A percentile compares a stretch with the other conserved stretches of the same genome.
Conservation (phyloP, 495 filamentous ascomycete genomes). For the Neurospora cerealis region DNA sequence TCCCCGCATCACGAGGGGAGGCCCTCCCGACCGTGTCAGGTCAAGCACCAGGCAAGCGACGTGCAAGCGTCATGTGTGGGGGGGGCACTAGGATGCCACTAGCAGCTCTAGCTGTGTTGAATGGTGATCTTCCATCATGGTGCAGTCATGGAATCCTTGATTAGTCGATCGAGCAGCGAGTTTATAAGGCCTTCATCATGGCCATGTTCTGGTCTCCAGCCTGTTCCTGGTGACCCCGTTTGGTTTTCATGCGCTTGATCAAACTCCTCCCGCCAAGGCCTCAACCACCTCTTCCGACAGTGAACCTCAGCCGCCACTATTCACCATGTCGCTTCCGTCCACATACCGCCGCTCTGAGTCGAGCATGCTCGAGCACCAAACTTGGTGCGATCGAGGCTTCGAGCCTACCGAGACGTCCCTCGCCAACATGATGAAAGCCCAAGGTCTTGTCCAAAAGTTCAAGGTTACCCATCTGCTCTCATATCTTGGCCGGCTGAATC, state of each 20-base stretch:
- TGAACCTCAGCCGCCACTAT: background rate
- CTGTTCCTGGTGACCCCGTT: background rate
- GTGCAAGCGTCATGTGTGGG: background rate
- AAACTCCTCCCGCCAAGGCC: background rate
- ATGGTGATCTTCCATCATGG: background rate
- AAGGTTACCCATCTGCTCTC: constrained; percentile 31
- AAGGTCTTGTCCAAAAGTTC: constrained; percentile 11
- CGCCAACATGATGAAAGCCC: constrained; percentile 7
- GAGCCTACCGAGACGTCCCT: constrained; percentile 30
- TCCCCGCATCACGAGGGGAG: background rate
- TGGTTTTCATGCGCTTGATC: background rate
- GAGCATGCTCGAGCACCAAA: constrained; percentile 20
- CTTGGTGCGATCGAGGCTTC: constrained; percentile 33
- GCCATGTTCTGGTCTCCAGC: background rate
- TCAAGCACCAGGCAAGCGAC: background rate
- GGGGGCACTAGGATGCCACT: background rate
- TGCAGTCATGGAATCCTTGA: background rate
- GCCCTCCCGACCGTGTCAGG: background rate
- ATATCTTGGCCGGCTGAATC: constrained; percentile 36
- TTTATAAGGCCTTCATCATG: background rate
- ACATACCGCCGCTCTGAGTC: background rate
- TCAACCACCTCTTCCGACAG: background rate
- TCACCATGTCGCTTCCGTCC: background rate
- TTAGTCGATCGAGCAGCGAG: background rate
- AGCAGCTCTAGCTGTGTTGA: background rate